Percentiles rank a stretch among this genome's conserved stretches.
Conservation (phyloP, 2,329 filamentous ascomycete genomes). For the Diplodia intermedia region DNA sequence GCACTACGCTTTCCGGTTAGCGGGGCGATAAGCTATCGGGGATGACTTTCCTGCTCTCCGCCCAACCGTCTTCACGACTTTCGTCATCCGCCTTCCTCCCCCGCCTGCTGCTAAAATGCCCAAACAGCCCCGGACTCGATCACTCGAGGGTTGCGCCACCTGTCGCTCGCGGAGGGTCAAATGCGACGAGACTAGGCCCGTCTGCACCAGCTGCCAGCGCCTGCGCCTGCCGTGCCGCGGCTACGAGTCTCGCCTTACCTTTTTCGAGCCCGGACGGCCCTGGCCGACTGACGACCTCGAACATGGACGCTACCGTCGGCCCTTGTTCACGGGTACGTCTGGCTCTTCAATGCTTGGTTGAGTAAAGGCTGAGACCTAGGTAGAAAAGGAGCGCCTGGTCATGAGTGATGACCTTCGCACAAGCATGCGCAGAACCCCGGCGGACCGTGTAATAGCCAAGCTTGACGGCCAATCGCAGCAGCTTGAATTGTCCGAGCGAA, state of each 20-base stretch:
- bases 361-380: neutral
- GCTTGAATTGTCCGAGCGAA: neutral
- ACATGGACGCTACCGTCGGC: conserved; percentile 22
- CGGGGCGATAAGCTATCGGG: conserved; percentile 6
- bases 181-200: conserved; percentile 33
- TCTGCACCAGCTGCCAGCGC: conserved; percentile 32
- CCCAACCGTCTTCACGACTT: neutral
- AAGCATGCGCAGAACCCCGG: neutral
- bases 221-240: conserved; percentile 31
- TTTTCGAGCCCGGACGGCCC: conserved; percentile 29
- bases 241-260: conserved; percentile 31
- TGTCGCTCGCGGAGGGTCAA: conserved; percentile 34
- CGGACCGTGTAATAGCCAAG: neutral
- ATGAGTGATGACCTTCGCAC: conserved; percentile 13
- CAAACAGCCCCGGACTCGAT: conserved; percentile 31
- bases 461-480: conserved; percentile 12
- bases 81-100: neutral
- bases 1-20: neutral
- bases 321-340: conserved; percentile 33
- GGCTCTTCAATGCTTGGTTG: neutral
- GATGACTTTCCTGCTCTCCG: neutral
- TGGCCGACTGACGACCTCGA: conserved; percentile 13
- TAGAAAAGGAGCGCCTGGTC: conserved; percentile 7
- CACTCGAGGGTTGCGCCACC: conserved; percentile 34
- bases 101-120: neutral